Base-by-base conservation (phyloP, 2,329 filamentous ascomycete genomes). In the Nigrospora sphaerica region DNA sequence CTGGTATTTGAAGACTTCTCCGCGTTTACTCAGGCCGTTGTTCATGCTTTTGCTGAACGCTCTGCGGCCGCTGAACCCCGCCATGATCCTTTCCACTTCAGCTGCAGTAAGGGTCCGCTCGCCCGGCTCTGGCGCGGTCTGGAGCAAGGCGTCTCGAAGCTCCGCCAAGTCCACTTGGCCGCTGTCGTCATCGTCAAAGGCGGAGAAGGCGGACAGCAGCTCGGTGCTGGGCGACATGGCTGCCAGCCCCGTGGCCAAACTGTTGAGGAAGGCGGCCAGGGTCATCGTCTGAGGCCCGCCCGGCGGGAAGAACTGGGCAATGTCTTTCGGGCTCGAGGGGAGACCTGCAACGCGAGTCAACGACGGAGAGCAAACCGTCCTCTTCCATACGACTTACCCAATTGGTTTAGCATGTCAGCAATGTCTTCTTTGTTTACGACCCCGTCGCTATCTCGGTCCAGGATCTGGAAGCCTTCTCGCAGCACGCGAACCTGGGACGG, bases 181-280 rank as follows among this genome's bases (percentile, higher is more conserved):
- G 57, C 87, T 93, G 62, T 98, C 93, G 52, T 95, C 90, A 51
- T 95, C 88, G 60, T 98, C 93, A 62, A 97, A 97, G 0, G 93
- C 93, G 2, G 89, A 89, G 55, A 98, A 92, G 0, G 93, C 93
- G 1, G 90, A 92, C 17, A 89, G 72, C 11, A 98, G 77, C 62
- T 98, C 93, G 14, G 81, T 77, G 18, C 82, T 80, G 0, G 87
- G 83, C 1, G 88, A 95, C 16, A 97, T 73, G 0, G 83, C 78
- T 1, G 81, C 80, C 3, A 97, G 73, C 2, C 87, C 77, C 11
- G 80, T 78, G 1, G 91, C 87, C 2, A 98, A 73, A 1, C 83
- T 85, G 60, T 89, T 92, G 18, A 98, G 76, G 62, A 95, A 98
- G 4, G 83, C 80, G 1, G 91, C 88, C 36, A 98, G 80, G 40